Base-by-base conservation (phyloP, 768 basidiomycete genomes). In the Amanita exitialis region DNA sequence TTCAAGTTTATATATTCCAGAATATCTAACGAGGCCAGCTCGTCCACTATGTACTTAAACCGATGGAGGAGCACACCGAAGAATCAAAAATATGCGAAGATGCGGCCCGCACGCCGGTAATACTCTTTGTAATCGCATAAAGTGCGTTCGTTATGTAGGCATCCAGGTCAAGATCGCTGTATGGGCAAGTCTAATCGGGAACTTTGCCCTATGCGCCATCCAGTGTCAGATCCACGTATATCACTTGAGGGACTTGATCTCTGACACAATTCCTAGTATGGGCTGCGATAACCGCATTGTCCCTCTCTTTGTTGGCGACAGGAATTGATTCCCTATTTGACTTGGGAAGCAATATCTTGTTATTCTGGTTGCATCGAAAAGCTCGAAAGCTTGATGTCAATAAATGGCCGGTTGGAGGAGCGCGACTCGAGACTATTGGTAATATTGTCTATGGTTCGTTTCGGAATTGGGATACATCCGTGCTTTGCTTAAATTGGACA, bases 371-470 rank as follows among this genome's bases (percentile, higher is more conserved):
- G 2, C 84, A 98, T 66, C 71, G 71, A 57, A 85, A 90, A 58
- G 82, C 90, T 1, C 66, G 59, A 9, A 73, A 58, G 30, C 74
- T 95, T 54, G 92, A 96, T 60, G 57, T 71, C 38, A 90, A 85
- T 64, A 87, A 87, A 57, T 97, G 91, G 93, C 92, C 94, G 25
- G 86, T 91, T 3, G 85, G 93, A 44, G 92, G 92, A 34, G 80
- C 86, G n/a, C 77, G 91, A 43, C 74, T 96, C 41, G 88, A 93
- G 63, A 92, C 88, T 3, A 90, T 91, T 49, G 90, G 89, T 10
- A 93, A 94, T 58, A 82, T 92, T 53, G 70, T 90, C 49, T 95
- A 92, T 58, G 91, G 90, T 80, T 41, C 44, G 52, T 51, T 36
- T 46, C 27, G 43, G 25, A 6, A 10, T 30, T 43, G 10, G 44